A percentile compares a stretch with the other conserved stretches of the same genome.
Evolutionary conservation across 805 yeast species (phyloP).

Genomic region (Isabelozyma gotoi): DNA sequence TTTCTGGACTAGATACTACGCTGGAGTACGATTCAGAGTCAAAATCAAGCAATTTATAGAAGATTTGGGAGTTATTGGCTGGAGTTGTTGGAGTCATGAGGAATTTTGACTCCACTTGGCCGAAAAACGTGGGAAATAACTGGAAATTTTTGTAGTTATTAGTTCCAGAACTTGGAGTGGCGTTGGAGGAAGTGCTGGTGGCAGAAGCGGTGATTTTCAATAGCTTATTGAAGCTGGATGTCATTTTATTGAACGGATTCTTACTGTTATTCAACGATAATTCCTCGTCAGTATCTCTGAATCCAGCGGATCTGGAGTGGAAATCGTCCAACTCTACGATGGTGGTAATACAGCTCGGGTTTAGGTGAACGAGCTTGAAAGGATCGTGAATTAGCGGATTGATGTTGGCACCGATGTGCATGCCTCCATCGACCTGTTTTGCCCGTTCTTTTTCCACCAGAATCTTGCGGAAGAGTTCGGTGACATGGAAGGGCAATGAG

Average conservation of each 20-base stretch:
- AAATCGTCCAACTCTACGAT: conserved; percentile 13
- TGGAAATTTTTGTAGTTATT: background rate
- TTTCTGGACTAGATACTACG: conserved; percentile 27
- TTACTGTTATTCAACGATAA: conserved; percentile 9
- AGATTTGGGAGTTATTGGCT: conserved; percentile 21
- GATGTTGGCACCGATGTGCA: conserved; percentile 52
- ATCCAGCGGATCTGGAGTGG: conserved; percentile 5
- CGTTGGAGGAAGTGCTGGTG: background rate
- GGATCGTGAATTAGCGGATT: conserved; percentile 56
- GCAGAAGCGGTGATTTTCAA: conserved; percentile 10
- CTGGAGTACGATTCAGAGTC: conserved; percentile 26
- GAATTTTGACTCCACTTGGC: conserved; percentile 2
- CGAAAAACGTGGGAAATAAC: conserved; percentile 1
- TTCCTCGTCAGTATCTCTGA: conserved; percentile 7
- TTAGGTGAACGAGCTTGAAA: conserved; percentile 50
- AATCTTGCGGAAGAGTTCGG: conserved; percentile 35
- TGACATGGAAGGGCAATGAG: conserved; percentile 50
- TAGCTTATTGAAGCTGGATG: conserved; percentile 30
- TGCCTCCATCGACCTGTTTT: conserved; percentile 40
- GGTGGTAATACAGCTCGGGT: conserved; percentile 50
- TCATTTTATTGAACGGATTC: conserved; percentile 32
- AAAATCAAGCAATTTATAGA: conserved; percentile 31
- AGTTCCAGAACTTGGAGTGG: background rate
- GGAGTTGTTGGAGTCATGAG: conserved; percentile 8
- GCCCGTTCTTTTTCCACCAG: conserved; percentile 33